Evolutionary conservation across 2,329 filamentous ascomycete genomes (phyloP), one percentile per base, ranked within the genome.

Genomic region (Calonectria montana): DNA sequence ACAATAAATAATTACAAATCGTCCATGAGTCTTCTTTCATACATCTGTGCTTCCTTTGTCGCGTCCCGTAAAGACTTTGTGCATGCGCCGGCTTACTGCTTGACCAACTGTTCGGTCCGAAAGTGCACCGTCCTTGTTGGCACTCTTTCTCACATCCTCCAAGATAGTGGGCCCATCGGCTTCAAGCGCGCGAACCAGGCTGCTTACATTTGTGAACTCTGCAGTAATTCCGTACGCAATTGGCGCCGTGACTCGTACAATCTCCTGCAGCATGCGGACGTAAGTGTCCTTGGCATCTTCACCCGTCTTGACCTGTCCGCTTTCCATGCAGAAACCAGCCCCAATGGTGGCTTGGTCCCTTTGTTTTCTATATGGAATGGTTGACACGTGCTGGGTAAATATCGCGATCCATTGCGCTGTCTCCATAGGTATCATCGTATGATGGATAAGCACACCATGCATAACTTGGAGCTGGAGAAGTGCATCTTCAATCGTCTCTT

Each of bases 331-430:
- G 81, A 96, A 96, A 0, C 89, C 87, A 1, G 90, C 91, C 15
- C 88, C 86, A 1, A 88, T 86, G 66, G 85, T 86, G 61, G 83
- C 81, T 39, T 83, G 82, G 67, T 91, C 88, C 25, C 84, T 83
- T 75, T 88, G 87, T 64, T 85, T 88, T 74, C 90, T 90, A 81
- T 96, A 96, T 0, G 93, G 94, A 25, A 93, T 91, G 1, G 92
- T 94, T 9, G 93, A 93, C 61, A 96, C 91, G 80, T 96, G 92
- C 78, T 95, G 92, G 0, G 94, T 96, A 77, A 96, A 94, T 39
- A 89, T 86, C 35, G 88, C 85, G 35, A 96, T 91, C 92, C 93
- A 94, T 76, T 92, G 89, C 2, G 93, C 92, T 1, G 93, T 94
- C 77, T 95, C 92, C 0, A 89, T 79, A 0, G 88, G 78, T 2